Percentiles rank a stretch among this genome's conserved stretches.
Conservation (phyloP, 2,329 filamentous ascomycete species). For the Claviceps citrina region DNA sequence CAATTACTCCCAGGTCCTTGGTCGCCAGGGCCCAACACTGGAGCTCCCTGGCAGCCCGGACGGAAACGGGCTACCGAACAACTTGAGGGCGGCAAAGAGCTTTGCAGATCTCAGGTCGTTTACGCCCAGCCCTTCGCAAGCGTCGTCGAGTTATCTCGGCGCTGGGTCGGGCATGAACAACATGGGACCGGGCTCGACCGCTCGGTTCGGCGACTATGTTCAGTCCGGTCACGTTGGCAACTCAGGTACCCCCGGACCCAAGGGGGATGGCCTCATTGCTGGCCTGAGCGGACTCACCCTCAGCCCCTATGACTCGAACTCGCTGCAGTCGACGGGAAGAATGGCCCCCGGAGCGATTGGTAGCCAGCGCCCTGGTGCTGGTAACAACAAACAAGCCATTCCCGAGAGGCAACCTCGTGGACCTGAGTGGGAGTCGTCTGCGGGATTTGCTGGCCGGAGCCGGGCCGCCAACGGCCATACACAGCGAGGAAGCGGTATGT, state of each 20-base stretch:
- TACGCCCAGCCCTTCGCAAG: conserved; percentile 81
- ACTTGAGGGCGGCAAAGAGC: conserved; percentile 85
- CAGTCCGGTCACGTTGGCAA: conserved; percentile 21
- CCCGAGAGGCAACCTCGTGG: conserved; percentile 50
- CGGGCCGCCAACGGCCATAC: conserved; percentile 46
- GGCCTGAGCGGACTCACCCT: conserved; percentile 36
- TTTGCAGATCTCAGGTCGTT: conserved; percentile 92
- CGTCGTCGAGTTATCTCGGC: conserved; percentile 58
- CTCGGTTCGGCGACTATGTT: conserved; percentile 32
- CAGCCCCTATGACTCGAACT: conserved; percentile 33
- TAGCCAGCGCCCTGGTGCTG: conserved; percentile 44
- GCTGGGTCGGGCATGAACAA: conserved; percentile 35
- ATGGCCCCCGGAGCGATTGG: conserved; percentile 47
- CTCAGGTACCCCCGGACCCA: conserved; percentile 23
- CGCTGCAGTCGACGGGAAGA: conserved; percentile 21
- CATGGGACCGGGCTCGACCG: conserved; percentile 26
- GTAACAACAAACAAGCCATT: conserved; percentile 27
- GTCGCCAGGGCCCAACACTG: conserved; percentile 71
- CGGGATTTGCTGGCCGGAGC: conserved; percentile 37
- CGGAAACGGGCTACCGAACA: conserved; percentile 48
- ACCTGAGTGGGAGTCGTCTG: conserved; percentile 42
- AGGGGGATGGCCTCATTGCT: conserved; percentile 28
- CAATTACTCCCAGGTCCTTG: conserved; percentile 56
- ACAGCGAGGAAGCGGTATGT: conserved; percentile 44
- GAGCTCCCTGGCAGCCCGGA: conserved; percentile 73